Evolutionary conservation across 2,329 filamentous ascomycete species (phyloP), one percentile per base, ranked within the genome.

Genomic region (Boeremia lycopersici): DNA sequence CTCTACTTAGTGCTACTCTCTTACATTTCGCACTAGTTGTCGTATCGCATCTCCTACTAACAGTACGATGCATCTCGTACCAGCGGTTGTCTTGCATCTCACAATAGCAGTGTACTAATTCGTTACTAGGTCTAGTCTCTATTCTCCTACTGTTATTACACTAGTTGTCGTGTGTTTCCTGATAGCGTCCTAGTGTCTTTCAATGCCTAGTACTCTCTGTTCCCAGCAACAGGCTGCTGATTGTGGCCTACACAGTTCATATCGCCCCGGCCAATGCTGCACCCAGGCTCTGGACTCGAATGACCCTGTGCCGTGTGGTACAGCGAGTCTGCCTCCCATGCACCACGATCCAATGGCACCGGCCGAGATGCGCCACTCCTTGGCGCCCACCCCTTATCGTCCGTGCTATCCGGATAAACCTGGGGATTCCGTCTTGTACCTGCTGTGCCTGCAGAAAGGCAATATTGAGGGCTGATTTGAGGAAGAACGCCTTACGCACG

Each of bases 291-390:
- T 9, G 7, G 3, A 15, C n/a, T 38, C 8, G 29, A 5, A 30
- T 25, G n/a, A 10, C 5, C 15, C 15, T 28, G 3, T 36, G 34
- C 29, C 46, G 43, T 23, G 36, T 49, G 52, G 12, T 36, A 19
- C 33, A 31, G 11, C 34, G 13, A 48, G 42, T 35, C 33, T 52
- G 35, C 35, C 41, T 34, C 6, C 19, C 36, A 15, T 4, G 23
- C 26, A 13, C 11, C 39, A 40, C 33, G 7, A 26, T 17, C 38
- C 26, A 48, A 31, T 31, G n/a, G 29, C 19, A 30, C 23, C 29
- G 25, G n/a, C 40, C 31, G 41, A 33, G 35, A 23, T 48, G 31
- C 46, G 52, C 46, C 52, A 49, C 30, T n/a, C 45, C 45, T 54
- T 15, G 40, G 45, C 44, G 33, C 19, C 38, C 26, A 30, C 33